A percentile compares a stretch with the other conserved stretches of the same genome.
phyloP scores from a whole-genome alignment of 2,329 filamentous ascomycete genomes.

The Monascus ruber region DNA sequence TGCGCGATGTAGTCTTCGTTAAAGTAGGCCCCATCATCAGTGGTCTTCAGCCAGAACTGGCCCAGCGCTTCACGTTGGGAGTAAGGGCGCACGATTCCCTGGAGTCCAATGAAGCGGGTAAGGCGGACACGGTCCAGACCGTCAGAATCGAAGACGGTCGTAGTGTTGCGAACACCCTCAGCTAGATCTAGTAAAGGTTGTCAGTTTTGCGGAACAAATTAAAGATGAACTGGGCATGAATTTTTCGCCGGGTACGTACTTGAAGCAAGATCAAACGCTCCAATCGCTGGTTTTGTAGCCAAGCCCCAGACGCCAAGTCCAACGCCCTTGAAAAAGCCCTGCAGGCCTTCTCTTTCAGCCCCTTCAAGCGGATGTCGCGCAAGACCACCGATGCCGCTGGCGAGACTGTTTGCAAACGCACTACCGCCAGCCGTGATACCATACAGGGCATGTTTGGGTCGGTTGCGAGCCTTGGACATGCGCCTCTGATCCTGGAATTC shows the following conservation, averaged over 20 bases:
- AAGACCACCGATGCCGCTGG: conserved; percentile 85
- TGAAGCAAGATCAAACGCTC: conserved; percentile 90
- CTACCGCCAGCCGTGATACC: conserved; percentile 93
- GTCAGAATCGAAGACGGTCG: conserved; percentile 90
- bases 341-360: conserved; percentile 84
- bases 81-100: conserved; percentile 91
- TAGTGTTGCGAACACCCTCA: conserved; percentile 96
- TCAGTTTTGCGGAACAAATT: conserved; percentile 3
- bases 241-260: conserved; percentile 32
- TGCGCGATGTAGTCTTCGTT: conserved; percentile 96
- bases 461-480: conserved; percentile 83
- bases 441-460: conserved; percentile 93
- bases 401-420: conserved; percentile 83
- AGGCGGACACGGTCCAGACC: conserved; percentile 92
- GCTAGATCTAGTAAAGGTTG: conserved; percentile 51
- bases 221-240: neutral
- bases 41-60: conserved; percentile 97
- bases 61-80: conserved; percentile 89
- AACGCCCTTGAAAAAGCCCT: conserved; percentile 94
- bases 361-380: conserved; percentile 90
- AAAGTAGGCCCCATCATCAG: conserved; percentile 96
- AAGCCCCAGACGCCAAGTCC: conserved; percentile 88
- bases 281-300: conserved; percentile 94
- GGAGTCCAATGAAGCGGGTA: conserved; percentile 79
- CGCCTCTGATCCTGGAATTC: conserved; percentile 95